Base-by-base conservation (phyloP, 139 green algal species). In the Volvox reticuliferus region DNA sequence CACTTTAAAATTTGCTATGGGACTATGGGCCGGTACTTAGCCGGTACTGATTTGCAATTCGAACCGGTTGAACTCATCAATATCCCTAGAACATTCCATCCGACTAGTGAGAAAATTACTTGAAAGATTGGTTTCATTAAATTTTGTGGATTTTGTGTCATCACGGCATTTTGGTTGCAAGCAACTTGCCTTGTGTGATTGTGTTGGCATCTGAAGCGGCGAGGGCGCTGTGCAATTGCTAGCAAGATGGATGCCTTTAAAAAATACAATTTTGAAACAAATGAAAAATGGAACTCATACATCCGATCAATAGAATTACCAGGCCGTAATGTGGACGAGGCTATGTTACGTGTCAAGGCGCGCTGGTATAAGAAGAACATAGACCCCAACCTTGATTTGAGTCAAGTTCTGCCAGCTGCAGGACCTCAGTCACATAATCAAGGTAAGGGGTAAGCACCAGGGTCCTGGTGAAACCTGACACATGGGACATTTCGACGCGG, bases 341-440 rank as follows among this genome's bases (percentile, higher is more conserved):
- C 26, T 1, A 80, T 80, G 83, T 37, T 89, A 9, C 36, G 37
- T 30, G 33, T 88, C 3, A 80, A 90, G 30, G 86, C 71, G 30
- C 50, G 73, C 3, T 90, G 44, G 44, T 90, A 84, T 55, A 90
- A 84, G 86, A 75, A 63, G 30, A 83, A 35, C 12, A n/a, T 90
- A 14, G 86, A 90, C 86, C 50, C 86, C 21, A 19, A 35, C n/a
- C 73, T 90, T 30, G 86, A 90, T 61, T 73, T 73, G 65, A 73
- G 65, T 28, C 24, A 30, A 28, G 21, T 73, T 24, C 21, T 28
- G 65, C 24, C 65, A 24, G 24, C 65, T 30, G 16, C 5, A 24
- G 24, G 21, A 28, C 12, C 65, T 30, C 21, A 73, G 65, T 73
- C 65, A 24, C 21, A 28, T 73, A 12, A 12, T 24, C 65, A 73